Percentiles rank a stretch among this genome's conserved stretches.
These are phyloP conservation scores for Fusarium agapanthi DNA, from an alignment of 2,329 filamentous ascomycete species.

Conservation along the genomic window DNA sequence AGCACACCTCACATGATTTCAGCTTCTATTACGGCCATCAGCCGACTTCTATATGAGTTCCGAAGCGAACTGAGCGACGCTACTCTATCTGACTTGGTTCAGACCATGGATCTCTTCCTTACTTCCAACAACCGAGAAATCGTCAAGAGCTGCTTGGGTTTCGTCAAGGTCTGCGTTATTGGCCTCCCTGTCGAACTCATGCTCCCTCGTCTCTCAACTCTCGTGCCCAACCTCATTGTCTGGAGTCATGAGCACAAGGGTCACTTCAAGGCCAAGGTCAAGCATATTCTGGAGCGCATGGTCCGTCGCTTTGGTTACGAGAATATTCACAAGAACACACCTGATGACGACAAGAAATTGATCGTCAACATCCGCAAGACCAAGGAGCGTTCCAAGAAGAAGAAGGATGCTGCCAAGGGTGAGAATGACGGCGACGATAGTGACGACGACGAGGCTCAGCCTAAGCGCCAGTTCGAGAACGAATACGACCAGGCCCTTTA, in stretches of 20 bases:
- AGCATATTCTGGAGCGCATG: constrained; percentile 96
- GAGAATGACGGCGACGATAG: constrained; percentile 66
- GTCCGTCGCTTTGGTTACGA: constrained; percentile 90
- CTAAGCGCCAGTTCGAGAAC: constrained; percentile 77
- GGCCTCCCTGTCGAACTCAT: constrained; percentile 83
- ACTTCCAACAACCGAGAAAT: constrained; percentile 98
- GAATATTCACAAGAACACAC: constrained; percentile 79
- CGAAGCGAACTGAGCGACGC: constrained; percentile 72
- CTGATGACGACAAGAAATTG: constrained; percentile 87
- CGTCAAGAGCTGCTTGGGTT: constrained; percentile 91
- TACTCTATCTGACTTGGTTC: constrained; percentile 83
- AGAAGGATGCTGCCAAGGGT: constrained; percentile 75
- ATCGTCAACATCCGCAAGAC: constrained; percentile 96
- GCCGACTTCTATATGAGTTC: constrained; percentile 93
- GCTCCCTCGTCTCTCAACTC: constrained; percentile 75
- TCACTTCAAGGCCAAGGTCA: constrained; percentile 95
- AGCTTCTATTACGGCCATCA: constrained; percentile 93
- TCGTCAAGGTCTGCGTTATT: constrained; percentile 95
- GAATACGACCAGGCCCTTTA: constrained; percentile 98
- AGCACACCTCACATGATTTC: constrained; percentile 97
- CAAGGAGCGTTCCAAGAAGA: constrained; percentile 88
- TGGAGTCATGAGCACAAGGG: constrained; percentile 99
- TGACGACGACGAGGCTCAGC: constrained; percentile 59
- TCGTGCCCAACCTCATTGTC: constrained; percentile 90
- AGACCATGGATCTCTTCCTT: constrained; percentile 95